Evolutionary conservation across 495 filamentous ascomycete genomes (phyloP), one percentile per base, ranked within the genome.

Genomic region (Cladorrhinum samala): DNA sequence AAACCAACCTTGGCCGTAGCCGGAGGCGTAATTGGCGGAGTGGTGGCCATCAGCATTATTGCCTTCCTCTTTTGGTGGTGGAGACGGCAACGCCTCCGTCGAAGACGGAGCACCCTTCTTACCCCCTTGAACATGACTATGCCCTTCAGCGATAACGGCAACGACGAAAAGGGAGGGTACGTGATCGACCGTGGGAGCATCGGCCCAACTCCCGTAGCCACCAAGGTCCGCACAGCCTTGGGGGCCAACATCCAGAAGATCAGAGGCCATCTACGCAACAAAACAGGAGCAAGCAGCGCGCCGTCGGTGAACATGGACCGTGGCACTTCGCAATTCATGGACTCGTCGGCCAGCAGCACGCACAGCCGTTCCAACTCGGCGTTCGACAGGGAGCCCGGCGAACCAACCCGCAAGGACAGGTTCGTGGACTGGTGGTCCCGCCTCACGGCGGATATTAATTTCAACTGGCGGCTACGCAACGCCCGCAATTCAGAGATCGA

Each of bases 291-390:
- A 20, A 47, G n/a, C 45, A 45, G 42, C 6, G 64, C 66, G 7
- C 73, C 71, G 0, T 77, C 70, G 20, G 72, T 77, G 27, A 75
- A 78, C 52, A 62, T 77, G 25, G 68, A 78, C 61, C 63, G 72
- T 36, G 74, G 76, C 11, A 77, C 70, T 52, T 79, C 76, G 2
- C 77, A 78, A 52, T 79, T 77, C 56, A 65, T 76, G 21, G 69
- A 74, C 14, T 58, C 27, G 5, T 33, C 70, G 9, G 57, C 50
- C 39, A 60, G 50, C 25, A 50, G 46, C 37, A n/a, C 38, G 2
- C 70, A 72, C 56, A 75, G 71, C 48, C 69, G 68, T n/a, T 65
- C 61, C 44, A 66, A 65, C 44, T 69, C 72, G 30, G 50, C 42
- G 13, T 41, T n/a, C 39, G 24, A 47, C 45, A 23, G 24, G 20